A percentile compares a stretch with the other conserved stretches of the same genome.
Conservation (phyloP, 768 basidiomycete genomes). For the Lactarius sp. region DNA sequence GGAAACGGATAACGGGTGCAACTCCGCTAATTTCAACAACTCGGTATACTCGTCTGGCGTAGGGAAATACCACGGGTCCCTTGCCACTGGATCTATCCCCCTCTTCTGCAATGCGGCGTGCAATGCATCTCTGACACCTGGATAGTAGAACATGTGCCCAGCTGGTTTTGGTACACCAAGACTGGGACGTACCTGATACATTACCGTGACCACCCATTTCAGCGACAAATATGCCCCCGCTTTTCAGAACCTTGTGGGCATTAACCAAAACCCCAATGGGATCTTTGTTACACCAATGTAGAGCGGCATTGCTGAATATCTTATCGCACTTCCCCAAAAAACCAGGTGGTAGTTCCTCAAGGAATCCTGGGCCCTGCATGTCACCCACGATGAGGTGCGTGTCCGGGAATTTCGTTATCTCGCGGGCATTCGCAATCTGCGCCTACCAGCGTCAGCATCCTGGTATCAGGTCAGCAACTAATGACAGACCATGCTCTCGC, state of each 20-base stretch:
- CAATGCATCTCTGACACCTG: slow-evolving; percentile 58
- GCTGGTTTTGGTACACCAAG: slow-evolving; percentile 6
- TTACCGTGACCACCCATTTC: slow-evolving; percentile 81
- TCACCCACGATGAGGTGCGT: slow-evolving; percentile 42
- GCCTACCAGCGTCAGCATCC: neutral
- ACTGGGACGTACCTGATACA: slow-evolving; percentile 47
- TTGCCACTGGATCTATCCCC: slow-evolving; percentile 51
- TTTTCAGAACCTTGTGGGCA: slow-evolving; percentile 56
- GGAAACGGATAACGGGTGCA: slow-evolving; percentile 12
- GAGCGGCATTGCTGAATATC: slow-evolving; percentile 72
- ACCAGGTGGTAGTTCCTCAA: slow-evolving; percentile 26
- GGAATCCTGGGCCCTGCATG: slow-evolving; percentile 35
- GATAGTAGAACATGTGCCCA: slow-evolving; percentile 24
- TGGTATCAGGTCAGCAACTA: neutral
- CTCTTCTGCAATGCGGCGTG: slow-evolving; percentile 46
- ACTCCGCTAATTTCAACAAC: slow-evolving; percentile 7
- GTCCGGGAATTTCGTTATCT: neutral
- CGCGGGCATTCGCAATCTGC: slow-evolving; percentile 51
- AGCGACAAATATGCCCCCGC: slow-evolving; percentile 64
- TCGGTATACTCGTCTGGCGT: slow-evolving; percentile 54
- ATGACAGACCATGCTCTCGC: slow-evolving; percentile 60
- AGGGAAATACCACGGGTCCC: slow-evolving; percentile 88
- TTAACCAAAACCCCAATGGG: slow-evolving; percentile 61
- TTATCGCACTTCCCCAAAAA: slow-evolving; percentile 53
- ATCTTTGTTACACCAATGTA: slow-evolving; percentile 83